These are phyloP conservation scores for Cyamopsis tetragonoloba DNA, from an alignment of 306 rosid species.

Conservation along the genomic window DNA sequence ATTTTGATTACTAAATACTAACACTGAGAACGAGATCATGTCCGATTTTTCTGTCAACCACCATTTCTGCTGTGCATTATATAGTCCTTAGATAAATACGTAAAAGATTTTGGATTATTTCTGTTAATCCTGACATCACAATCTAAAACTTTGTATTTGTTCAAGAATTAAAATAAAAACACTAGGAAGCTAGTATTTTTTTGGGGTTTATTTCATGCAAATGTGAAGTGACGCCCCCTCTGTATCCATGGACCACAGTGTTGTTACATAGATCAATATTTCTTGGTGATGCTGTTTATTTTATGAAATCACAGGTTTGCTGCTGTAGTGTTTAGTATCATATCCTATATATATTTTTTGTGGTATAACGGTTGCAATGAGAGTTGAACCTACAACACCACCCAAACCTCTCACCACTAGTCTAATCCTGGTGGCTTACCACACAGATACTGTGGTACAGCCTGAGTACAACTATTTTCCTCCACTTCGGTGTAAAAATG, in stretches of 20 bases:
- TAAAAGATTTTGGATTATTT: not conserved
- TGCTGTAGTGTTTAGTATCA: not conserved
- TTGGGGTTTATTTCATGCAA: not conserved
- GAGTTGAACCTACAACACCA: too few species aligned
- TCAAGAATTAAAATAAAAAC: too few species aligned
- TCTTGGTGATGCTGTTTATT: not conserved
- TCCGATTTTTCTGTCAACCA: not conserved
- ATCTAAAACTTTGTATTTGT: not conserved
- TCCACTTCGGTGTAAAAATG: slow-evolving; percentile 16
- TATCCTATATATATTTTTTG: too few species aligned
- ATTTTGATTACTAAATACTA: not conserved
- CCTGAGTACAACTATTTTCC: slow-evolving; percentile 14
- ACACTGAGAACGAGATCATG: not conserved
- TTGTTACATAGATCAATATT: not conserved
- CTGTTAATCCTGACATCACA: not conserved
- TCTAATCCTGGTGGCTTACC: too few species aligned
- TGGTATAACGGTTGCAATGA: too few species aligned
- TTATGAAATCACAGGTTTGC: not conserved
- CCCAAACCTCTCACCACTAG: too few species aligned
- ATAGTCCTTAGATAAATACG: not conserved
- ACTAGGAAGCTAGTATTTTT: not conserved
- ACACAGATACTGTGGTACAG: not conserved
- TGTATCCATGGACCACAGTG: not conserved
- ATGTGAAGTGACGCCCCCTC: not conserved
- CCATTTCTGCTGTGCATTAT: not conserved